Conservation (phyloP, 306 rosid genomes). For the Lotus japonicus region DNA sequence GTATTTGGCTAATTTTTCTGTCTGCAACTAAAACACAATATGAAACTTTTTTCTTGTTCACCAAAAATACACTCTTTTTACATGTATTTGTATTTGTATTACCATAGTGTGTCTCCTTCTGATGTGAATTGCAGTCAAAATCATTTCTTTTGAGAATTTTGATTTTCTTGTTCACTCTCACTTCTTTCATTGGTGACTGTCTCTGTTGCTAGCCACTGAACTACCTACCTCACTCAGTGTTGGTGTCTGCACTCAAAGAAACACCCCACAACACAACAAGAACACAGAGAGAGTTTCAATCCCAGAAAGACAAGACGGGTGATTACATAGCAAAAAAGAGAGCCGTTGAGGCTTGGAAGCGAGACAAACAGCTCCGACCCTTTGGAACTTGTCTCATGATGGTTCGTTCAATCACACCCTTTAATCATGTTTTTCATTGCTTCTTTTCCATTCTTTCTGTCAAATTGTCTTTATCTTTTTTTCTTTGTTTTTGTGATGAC, state of each 20-base stretch:
- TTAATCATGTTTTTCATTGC: neutral
- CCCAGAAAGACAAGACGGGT: slow-evolving; percentile 23
- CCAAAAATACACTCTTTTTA: too few relatives aligned
- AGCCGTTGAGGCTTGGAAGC: slow-evolving; percentile 37
- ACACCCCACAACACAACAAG: neutral
- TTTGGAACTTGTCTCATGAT: slow-evolving; percentile 29
- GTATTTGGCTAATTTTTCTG: too few relatives aligned
- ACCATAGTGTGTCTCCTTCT: neutral
- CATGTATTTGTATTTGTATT: neutral
- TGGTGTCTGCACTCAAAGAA: neutral
- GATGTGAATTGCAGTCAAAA: slow-evolving; percentile 15
- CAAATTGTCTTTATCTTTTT: neutral
- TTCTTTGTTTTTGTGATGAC: neutral
- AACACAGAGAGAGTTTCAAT: neutral
- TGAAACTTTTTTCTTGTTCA: too few relatives aligned
- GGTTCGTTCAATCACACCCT: slow-evolving; percentile 25
- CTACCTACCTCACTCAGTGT: neutral
- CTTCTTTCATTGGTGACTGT: neutral
- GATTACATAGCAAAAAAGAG: slow-evolving; percentile 32
- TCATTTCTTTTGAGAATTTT: neutral
- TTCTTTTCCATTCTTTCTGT: neutral
- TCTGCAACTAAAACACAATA: too few relatives aligned
- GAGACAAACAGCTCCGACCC: slow-evolving; percentile 14
- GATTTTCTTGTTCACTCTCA: neutral
- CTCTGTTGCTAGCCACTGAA: neutral